Conservation (phyloP, 352 stramenopile genomes). For the Phytophthora melonis region DNA sequence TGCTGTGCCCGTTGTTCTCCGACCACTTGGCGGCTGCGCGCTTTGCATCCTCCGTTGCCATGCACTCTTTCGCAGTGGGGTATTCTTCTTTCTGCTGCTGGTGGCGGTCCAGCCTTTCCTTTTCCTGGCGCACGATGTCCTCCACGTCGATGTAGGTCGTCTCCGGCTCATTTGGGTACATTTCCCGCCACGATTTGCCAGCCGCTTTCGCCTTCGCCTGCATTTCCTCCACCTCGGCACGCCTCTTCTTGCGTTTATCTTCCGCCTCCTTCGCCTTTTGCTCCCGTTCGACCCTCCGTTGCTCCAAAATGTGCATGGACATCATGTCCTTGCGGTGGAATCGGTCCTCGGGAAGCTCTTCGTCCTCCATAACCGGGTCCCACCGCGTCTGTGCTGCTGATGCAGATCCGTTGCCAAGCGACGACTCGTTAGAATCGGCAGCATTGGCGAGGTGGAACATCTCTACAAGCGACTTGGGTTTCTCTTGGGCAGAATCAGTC, state of each 20-base stretch:
- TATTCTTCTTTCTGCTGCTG: slow-evolving; percentile 31
- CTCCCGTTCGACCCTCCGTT: slow-evolving; percentile 63
- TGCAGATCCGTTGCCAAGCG: background rate
- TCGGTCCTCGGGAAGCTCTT: slow-evolving; percentile 80
- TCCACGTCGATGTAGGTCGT: slow-evolving; percentile 84
- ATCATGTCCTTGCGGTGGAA: slow-evolving; percentile 88
- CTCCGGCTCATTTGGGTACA: slow-evolving; percentile 82
- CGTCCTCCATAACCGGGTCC: slow-evolving; percentile 78
- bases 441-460: slow-evolving; percentile 71
- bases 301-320: slow-evolving; percentile 89
- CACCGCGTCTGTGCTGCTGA: slow-evolving; percentile 37
- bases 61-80: slow-evolving; percentile 22
- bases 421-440: slow-evolving; percentile 8
- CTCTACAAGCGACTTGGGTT: slow-evolving; percentile 66
- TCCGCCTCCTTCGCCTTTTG: slow-evolving; percentile 73
- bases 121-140: slow-evolving; percentile 66
- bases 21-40: slow-evolving; percentile 62
- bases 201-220: slow-evolving; percentile 56
- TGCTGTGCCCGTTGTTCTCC: slow-evolving; percentile 42
- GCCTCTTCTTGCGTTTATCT: slow-evolving; percentile 51
- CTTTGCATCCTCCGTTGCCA: slow-evolving; percentile 55
- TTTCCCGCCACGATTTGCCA: slow-evolving; percentile 80
- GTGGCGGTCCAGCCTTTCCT: slow-evolving; percentile 44
- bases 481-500: slow-evolving; percentile 7
- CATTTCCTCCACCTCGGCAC: slow-evolving; percentile 64